Evolutionary conservation across 2,329 filamentous ascomycete genomes (phyloP), one percentile per base, ranked within the genome.

Genomic region (Penicillium janthinellum): DNA sequence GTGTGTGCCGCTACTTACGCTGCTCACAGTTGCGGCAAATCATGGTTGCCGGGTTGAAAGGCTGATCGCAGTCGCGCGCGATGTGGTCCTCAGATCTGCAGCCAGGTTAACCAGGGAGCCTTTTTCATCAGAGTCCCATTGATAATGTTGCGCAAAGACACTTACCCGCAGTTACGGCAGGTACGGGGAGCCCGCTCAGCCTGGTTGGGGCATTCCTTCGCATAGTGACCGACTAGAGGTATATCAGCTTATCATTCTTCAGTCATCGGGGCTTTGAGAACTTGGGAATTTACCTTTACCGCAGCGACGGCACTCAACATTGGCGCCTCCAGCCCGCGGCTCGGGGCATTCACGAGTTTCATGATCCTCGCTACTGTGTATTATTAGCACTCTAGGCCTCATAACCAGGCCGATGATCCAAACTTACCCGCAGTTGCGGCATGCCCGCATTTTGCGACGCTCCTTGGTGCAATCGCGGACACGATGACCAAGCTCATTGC

Each of bases 381-480:
- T n/a, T 28, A 34, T 59, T 75, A 42, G 75, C 65, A 42, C 28
- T 42, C 42, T 35, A 28, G 11, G 37, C 15, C 31, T 39, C n/a
- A 8, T 7, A 15, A n/a, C 22, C 7, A 11, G 34, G 7, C 10
- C 8, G 5, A 42, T 25, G n/a, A 42, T 4, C 22, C n/a, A 22
- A 20, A 51, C 75, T 55, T 71, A 80, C 70, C 82, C 79, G 75
- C 83, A 85, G 60, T 86, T 83, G 66, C 81, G 83, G 71, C 83
- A 86, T 31, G 75, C 73, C 54, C 70, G 74, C 53, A 68, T 72
- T 60, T 77, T 73, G 47, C 65, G 67, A 50, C 78, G 79, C 20
- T 68, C 53, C 56, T 77, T 67, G 8, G 69, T 65, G 65, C 81
- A 83, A 60, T 83, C 80, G 54, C 81, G 81, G 64, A 76, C 77